Conservation (phyloP, 306 rosid genomes). For the Cucumis hystrix region DNA sequence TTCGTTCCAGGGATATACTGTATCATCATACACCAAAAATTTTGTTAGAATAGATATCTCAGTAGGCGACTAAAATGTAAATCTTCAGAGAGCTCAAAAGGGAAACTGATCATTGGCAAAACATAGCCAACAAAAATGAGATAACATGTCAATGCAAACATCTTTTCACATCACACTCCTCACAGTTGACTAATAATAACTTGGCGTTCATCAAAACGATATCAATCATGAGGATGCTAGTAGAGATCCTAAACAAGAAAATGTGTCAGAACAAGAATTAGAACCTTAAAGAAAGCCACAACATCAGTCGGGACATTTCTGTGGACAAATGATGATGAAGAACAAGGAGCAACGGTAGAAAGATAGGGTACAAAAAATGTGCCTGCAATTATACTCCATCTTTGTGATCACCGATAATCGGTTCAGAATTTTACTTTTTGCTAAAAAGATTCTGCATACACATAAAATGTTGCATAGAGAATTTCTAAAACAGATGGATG, state of each 20-base stretch:
- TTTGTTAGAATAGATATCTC: neutral
- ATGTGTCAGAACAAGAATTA: no score
- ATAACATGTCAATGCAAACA: neutral
- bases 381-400: no score
- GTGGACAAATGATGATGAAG: neutral
- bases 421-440: no score
- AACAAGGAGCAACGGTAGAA: neutral
- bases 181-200: no score
- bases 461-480: no score
- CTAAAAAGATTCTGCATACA: no score
- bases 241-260: no score
- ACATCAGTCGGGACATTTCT: neutral
- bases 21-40: neutral
- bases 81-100: neutral
- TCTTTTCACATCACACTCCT: neutral
- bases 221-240: no score
- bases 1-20: slow-evolving; percentile 69
- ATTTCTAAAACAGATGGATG: no score
- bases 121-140: neutral
- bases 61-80: neutral
- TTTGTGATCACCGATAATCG: no score
- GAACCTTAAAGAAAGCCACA: neutral
- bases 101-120: neutral
- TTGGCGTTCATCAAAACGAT: no score
- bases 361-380: neutral